Percentiles rank a stretch among this genome's conserved stretches.
Conservation (phyloP, 208 protist species). For the Histomonas meleagridis region DNA sequence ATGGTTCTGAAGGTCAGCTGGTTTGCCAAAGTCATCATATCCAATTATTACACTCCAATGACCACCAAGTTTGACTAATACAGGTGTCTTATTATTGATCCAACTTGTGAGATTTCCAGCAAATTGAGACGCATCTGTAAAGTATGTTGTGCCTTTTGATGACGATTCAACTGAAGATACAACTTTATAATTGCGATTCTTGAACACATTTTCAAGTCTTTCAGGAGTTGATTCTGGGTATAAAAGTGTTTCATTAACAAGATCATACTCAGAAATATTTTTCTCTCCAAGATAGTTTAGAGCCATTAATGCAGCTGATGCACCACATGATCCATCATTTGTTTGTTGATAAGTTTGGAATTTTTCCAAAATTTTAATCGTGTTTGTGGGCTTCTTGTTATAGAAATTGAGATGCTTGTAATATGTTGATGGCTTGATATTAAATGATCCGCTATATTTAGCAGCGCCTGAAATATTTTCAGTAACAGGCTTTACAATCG, state of each 20-base stretch:
- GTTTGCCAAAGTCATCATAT: constrained; percentile 5
- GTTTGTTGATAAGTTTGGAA: constrained; percentile 29
- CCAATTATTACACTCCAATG: constrained; percentile 18
- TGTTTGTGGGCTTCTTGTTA: background rate
- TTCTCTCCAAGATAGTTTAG: background rate
- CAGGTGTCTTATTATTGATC: background rate
- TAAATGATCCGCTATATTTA: too few relatives aligned
- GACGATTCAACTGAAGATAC: background rate
- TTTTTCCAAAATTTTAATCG: background rate
- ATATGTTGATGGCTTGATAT: background rate
- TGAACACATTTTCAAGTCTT: background rate
- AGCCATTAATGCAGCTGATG: background rate
- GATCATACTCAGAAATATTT: background rate
- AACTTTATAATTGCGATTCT: background rate
- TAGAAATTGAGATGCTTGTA: background rate
- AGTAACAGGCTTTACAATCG: background rate
- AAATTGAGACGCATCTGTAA: background rate
- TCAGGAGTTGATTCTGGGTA: background rate
- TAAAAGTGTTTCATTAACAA: too few relatives aligned
- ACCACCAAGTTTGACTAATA: background rate
- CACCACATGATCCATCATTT: background rate
- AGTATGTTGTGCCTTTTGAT: too few relatives aligned
- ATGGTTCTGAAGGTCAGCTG: background rate
- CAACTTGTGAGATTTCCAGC: too few relatives aligned
- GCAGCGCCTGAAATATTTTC: background rate